Percentiles rank a stretch among this genome's conserved stretches.
phyloP scores from a whole-genome alignment of 1,284 basidiomycete species.

The Tylopilus sp. region DNA sequence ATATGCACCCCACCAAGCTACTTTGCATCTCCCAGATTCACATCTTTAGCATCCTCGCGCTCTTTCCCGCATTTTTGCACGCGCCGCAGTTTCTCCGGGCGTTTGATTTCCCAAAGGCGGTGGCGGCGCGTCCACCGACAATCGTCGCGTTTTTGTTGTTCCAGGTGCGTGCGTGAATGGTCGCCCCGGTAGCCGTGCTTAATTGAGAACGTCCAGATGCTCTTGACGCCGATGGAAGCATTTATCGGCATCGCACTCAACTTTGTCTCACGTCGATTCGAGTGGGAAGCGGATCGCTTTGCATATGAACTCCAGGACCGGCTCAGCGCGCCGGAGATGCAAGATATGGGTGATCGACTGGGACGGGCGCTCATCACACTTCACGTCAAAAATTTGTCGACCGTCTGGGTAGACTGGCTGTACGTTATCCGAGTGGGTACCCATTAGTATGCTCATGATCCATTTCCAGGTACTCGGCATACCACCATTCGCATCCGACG shows the following conservation, averaged over 20 bases:
- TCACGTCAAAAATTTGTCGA: slow-evolving; percentile 92
- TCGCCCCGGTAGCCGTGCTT: slow-evolving; percentile 1
- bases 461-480: slow-evolving; percentile 63
- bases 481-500: slow-evolving; percentile 94
- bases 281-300: slow-evolving; percentile 92
- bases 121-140: slow-evolving; percentile 80
- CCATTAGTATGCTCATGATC: slow-evolving; percentile 2
- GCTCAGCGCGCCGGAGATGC: slow-evolving; percentile 61
- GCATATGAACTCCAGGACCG: slow-evolving; percentile 74
- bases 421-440: slow-evolving; percentile 36
- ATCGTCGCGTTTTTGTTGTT: slow-evolving; percentile 92
- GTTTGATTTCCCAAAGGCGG: slow-evolving; percentile 85
- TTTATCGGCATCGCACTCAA: slow-evolving; percentile 84
- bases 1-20: slow-evolving; percentile 90
- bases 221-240: slow-evolving; percentile 86
- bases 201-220: slow-evolving; percentile 65
- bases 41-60: slow-evolving; percentile 86
- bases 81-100: slow-evolving; percentile 88
- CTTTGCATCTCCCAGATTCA: slow-evolving; percentile 89
- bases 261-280: slow-evolving; percentile 84
- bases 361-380: slow-evolving; percentile 84
- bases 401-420: no score
- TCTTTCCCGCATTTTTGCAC: slow-evolving; percentile 94
- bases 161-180: slow-evolving; percentile 58
- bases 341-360: slow-evolving; percentile 84